Percentiles rank a stretch among this genome's conserved stretches.
phyloP scores from a whole-genome alignment of 1,284 basidiomycete genomes.

The Marasmius fiardii region DNA sequence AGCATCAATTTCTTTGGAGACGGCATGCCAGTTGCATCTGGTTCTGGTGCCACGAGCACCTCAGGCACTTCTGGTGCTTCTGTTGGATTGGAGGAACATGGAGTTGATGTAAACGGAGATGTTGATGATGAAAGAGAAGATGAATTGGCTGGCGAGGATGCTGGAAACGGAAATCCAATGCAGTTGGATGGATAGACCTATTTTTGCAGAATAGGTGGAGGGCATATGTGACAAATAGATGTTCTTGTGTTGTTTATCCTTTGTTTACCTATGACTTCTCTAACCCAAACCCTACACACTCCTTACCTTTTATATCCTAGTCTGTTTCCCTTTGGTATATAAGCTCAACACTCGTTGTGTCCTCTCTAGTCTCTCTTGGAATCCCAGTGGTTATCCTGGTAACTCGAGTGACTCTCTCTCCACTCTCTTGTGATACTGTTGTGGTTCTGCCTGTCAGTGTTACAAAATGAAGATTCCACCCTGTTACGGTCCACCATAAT shows the following conservation, averaged over 20 bases:
- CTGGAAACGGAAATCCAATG: background rate
- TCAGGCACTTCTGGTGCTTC: background rate
- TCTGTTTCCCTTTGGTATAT: background rate
- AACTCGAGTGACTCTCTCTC: background rate
- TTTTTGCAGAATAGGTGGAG: slow-evolving; percentile 1
- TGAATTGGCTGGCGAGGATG: background rate
- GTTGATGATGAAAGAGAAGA: background rate
- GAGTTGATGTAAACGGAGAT: background rate
- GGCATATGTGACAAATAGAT: background rate
- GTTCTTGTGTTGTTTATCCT: background rate
- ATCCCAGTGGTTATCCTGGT: no score
- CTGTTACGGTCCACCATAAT: no score
- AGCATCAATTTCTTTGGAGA: background rate
- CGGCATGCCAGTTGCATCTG: background rate
- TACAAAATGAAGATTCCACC: no score
- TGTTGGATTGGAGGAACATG: background rate
- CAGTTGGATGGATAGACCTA: background rate
- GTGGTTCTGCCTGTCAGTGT: background rate
- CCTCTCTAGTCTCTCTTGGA: no score
- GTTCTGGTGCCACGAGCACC: background rate
- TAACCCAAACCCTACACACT: no score
- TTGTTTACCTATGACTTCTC: no score
- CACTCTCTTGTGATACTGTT: background rate
- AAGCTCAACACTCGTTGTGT: no score
- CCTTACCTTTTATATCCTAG: background rate